A percentile compares a stretch with the other conserved stretches of the same genome.
Conservation (phyloP, 1,284 basidiomycete species). For the Ganoderma sinense region DNA sequence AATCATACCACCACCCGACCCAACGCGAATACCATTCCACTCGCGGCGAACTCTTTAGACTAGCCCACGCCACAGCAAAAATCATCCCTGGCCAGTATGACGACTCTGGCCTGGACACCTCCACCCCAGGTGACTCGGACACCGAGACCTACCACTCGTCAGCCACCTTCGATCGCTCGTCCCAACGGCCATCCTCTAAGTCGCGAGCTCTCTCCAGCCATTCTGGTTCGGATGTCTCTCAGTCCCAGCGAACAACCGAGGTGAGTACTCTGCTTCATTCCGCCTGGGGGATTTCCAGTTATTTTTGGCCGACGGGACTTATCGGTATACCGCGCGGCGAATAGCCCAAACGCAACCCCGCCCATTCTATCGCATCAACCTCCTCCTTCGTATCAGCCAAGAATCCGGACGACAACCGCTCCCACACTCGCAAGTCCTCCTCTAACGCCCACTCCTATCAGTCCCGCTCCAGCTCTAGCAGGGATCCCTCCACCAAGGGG, state of each 20-base stretch:
- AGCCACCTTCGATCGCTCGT: constrained; percentile 10
- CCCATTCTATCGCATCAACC: constrained; percentile 39
- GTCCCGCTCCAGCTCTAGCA: constrained; percentile 23
- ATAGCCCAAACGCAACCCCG: constrained; percentile 34
- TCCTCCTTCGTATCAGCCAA: constrained; percentile 29
- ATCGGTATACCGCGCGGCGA: constrained; percentile 16
- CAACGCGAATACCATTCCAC: constrained; percentile 59
- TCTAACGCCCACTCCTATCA: constrained; percentile 28
- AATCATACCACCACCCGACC: constrained; percentile 56
- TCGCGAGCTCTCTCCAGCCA: constrained; percentile 16
- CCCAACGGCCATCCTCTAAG: constrained; percentile 16
- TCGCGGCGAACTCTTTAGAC: constrained; percentile 46
- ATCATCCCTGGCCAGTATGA: constrained; percentile 29
- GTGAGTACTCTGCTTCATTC: constrained; percentile 10
- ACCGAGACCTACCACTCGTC: constrained; percentile 22
- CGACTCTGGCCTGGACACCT: constrained; percentile 29
- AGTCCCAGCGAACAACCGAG: constrained; percentile 15
- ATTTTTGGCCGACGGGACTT: constrained; percentile 19
- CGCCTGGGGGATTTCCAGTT: not conserved
- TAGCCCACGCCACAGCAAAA: constrained; percentile 31
- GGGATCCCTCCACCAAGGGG: constrained; percentile 27
- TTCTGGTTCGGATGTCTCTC: constrained; percentile 15
- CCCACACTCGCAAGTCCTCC: constrained; percentile 22
- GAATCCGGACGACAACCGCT: constrained; percentile 24
- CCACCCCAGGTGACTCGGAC: constrained; percentile 30